A percentile compares a stretch with the other conserved stretches of the same genome.
Conservation (phyloP, 768 basidiomycete genomes). For the Inosperma sp. region DNA sequence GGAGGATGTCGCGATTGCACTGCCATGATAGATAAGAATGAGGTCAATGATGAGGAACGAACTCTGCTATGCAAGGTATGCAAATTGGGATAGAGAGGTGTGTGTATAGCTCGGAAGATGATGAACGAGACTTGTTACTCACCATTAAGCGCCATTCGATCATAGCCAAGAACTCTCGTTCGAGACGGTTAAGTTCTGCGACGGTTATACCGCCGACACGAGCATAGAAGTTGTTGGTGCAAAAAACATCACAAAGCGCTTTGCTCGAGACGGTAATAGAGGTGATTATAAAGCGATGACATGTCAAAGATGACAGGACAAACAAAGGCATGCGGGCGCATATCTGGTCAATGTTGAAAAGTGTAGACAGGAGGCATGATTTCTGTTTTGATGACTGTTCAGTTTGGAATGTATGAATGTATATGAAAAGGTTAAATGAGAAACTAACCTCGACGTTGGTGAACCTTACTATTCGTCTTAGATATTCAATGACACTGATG, state of each 20-base stretch:
- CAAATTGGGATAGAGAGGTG: no score
- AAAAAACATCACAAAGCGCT: constrained; percentile 93
- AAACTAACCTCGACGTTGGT: constrained; percentile 86
- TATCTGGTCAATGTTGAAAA: constrained; percentile 92
- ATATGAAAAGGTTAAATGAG: background rate
- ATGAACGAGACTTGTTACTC: no score
- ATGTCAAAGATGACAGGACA: constrained; percentile 92
- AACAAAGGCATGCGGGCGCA: constrained; percentile 83
- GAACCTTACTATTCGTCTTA: constrained; percentile 89
- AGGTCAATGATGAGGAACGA: constrained; percentile 26
- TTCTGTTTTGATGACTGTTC: constrained; percentile 36
- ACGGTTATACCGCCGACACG: constrained; percentile 94
- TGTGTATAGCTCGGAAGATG: no score
- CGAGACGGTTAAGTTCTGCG: constrained; percentile 88
- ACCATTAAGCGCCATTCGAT: constrained; percentile 96
- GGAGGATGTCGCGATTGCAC: constrained; percentile 87
- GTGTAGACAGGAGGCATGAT: constrained; percentile 72
- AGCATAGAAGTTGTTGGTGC: constrained; percentile 91
- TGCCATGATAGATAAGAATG: constrained; percentile 34
- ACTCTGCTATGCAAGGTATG: no score
- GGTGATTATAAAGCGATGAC: constrained; percentile 96
- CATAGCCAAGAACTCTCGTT: constrained; percentile 86
- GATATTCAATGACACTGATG: constrained; percentile 88
- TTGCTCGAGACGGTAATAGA: constrained; percentile 91
- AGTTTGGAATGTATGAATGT: background rate